Evolutionary conservation across 306 rosid species (phyloP), one percentile per base, ranked within the genome.

Genomic region (Medicago ruthenica): DNA sequence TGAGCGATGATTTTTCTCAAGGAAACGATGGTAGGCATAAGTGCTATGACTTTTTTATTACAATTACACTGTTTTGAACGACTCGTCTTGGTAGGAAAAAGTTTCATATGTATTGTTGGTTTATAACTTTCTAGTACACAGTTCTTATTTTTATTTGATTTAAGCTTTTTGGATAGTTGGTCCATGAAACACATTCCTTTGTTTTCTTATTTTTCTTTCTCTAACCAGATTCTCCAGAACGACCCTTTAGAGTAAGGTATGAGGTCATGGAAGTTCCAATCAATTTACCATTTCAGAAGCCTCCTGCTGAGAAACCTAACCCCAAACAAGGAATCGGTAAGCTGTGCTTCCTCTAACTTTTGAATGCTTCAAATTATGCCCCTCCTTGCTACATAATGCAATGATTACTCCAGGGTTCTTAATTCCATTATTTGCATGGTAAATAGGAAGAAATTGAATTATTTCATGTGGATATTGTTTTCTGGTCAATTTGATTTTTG

Each of bases 291-390:
- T 92, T 82, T 80, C 98, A 92, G 85, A 95, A 95, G 84, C 98
- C 98, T 86, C 97, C 82, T 75, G 83, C 87, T 13, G 97, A 95
- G 80, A 95, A 95, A 84, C 98, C 97, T 61, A 95, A 95, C 74
- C 99, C 99, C 48, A 92, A 92, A 82, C 99, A 90, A 90, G 99
- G 99, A 87, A 90, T 92, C 70, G 99, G 99, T 95, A 84, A 81
- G 91, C 47, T 50, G 55, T 8, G 53, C 59, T 60, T 60, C 77
- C 67, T 75, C 58, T 76, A 67, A 44, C 54, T 82, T 75, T 76
- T 17, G 0, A 17, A 53, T 44, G 41, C 66, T 63, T 24, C 17
- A 41, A 27, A 18, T 73, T 61, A 70, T 63, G 74, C 34, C 13
- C 22, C 61, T 68, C 39, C 73, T 73, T 55, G 75, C 53, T 37